A percentile compares a stretch with the other conserved stretches of the same genome.
Conservation (phyloP, 768 basidiomycete species). For the Kwoniella pini region DNA sequence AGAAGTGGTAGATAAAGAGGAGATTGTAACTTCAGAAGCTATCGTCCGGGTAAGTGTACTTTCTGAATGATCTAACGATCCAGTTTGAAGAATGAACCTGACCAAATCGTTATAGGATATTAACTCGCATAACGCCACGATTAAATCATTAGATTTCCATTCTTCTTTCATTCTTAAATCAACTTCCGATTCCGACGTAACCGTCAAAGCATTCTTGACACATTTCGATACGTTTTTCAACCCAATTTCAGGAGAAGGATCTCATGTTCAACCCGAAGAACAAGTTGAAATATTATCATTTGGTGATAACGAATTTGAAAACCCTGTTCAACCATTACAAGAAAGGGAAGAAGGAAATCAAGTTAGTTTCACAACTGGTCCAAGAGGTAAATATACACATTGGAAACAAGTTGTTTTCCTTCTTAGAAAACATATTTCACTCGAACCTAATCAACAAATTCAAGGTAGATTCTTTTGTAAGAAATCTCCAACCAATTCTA, state of each 20-base stretch:
- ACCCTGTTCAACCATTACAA: slow-evolving; percentile 29
- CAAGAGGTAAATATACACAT: slow-evolving; percentile 81
- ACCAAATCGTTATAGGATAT: no score
- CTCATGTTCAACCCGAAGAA: slow-evolving; percentile 47
- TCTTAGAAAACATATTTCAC: slow-evolving; percentile 72
- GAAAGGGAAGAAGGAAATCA: slow-evolving; percentile 5
- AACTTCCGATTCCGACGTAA: slow-evolving; percentile 50
- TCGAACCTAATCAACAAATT: slow-evolving; percentile 75
- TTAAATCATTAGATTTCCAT: slow-evolving; percentile 75
- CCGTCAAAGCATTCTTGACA: slow-evolving; percentile 64
- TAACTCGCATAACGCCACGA: slow-evolving; percentile 64
- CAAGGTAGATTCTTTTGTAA: slow-evolving; percentile 77
- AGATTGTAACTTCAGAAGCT: slow-evolving; percentile 85
- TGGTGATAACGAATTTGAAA: slow-evolving; percentile 40
- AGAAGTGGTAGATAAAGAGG: slow-evolving; percentile 86
- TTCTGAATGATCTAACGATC: no score
- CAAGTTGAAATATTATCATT: slow-evolving; percentile 59
- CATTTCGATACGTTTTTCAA: slow-evolving; percentile 97
- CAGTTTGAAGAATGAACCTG: no score
- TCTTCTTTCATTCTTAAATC: slow-evolving; percentile 69
- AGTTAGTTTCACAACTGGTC: slow-evolving; percentile 76
- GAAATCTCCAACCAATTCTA: slow-evolving; percentile 74
- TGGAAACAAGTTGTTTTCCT: slow-evolving; percentile 96
- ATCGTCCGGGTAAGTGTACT: slow-evolving; percentile 71
- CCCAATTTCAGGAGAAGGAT: slow-evolving; percentile 60